Base-by-base conservation (phyloP, 1,139 yeast genomes). In the Hyphopichia wangnamkhiaoensis region DNA sequence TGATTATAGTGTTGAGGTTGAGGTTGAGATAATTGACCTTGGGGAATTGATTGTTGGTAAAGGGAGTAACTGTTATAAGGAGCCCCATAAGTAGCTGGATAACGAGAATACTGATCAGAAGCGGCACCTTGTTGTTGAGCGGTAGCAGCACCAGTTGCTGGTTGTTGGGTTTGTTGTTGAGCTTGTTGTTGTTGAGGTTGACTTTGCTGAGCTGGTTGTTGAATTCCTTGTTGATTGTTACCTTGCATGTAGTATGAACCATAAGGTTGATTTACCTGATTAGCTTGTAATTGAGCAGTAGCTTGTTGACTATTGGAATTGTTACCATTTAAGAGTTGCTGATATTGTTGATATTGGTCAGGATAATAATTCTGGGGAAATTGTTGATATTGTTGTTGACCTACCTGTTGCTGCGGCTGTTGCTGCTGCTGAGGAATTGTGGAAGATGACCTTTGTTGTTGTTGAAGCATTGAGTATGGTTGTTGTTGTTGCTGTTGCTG, bases 1-100 rank as follows among this genome's bases (percentile, higher is more conserved):
- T 23, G 43, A 37, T 43, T 46, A 25, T 50, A 52, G 24, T 41
- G 48, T 36, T 49, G 55, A 15, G 48, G 45, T 40, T 49, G 56
- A 9, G 52, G 46, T 38, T 49, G 58, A 14, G 49, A 41, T n/a
- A 48, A 33, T 41, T 47, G 57, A 27, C 26, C 13, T 14, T 30
- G 33, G 10, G 31, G 32, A 16, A 47, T 41, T 15, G 52, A 43
- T 37, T 46, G 56, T 31, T 48, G 56, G 27, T 49, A 45, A 16
- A 44, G 39, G 10, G 50, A 47, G 15, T 41, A 44, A 20, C 30
- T 40, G 10, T 39, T 35, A 24, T 33, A 33, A 17, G 37, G 37
- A 15, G 37, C 37, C 4, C 31, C 40, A 29, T 26, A 30, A 9
- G 21, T 20, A 18, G 35, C 10, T 10, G 32, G 18, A 13, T 37